phyloP scores from a whole-genome alignment of 2,329 filamentous ascomycete species.

The Xylaria sp. region DNA sequence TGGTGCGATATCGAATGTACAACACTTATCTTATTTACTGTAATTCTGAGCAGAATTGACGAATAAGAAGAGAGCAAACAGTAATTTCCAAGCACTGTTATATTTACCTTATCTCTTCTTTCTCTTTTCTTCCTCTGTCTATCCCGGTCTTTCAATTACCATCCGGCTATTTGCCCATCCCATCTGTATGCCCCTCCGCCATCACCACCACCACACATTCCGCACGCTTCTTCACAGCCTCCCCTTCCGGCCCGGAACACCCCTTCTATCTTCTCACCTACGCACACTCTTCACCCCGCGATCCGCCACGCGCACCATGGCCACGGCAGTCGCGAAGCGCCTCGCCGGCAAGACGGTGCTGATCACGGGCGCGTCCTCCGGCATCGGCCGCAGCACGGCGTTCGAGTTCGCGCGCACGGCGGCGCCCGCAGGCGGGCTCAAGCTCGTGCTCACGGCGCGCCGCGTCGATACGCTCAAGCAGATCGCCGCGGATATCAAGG shows the following conservation, averaged over 20 bases:
- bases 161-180: background rate
- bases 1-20: constrained; percentile 25
- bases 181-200: constrained; percentile 30
- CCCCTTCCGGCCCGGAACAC: background rate
- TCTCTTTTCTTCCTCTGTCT: background rate
- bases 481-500: constrained; percentile 72
- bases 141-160: background rate
- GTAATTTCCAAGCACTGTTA: too few species aligned
- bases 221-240: constrained; percentile 23
- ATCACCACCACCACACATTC: constrained; percentile 7
- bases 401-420: constrained; percentile 92
- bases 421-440: constrained; percentile 78
- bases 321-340: constrained; percentile 77
- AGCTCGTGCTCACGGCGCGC: constrained; percentile 89
- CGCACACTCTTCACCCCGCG: background rate
- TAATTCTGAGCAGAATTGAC: background rate
- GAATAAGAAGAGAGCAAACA: background rate
- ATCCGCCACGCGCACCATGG: constrained; percentile 53
- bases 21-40: background rate
- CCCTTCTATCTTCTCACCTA: background rate
- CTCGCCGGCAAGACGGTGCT: constrained; percentile 93
- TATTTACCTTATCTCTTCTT: background rate
- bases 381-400: constrained; percentile 86
- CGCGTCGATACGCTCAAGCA: constrained; percentile 81
- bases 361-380: constrained; percentile 91